A percentile compares a stretch with the other conserved stretches of the same genome.
phyloP scores from a whole-genome alignment of 371 early-diverging fungal species.

The Mortierella sp. region DNA sequence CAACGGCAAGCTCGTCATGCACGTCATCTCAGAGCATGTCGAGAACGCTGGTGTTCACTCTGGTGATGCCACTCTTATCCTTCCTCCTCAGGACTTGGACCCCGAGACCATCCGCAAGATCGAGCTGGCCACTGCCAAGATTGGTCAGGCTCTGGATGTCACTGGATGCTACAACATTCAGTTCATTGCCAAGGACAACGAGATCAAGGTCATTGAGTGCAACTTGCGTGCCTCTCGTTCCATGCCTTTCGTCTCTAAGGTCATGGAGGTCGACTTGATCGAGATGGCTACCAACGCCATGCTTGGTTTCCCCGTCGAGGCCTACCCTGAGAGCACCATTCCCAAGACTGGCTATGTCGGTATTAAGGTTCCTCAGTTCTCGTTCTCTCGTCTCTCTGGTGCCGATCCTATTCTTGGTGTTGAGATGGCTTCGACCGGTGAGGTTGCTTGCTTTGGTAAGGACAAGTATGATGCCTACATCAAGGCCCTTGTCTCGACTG shows the following conservation, averaged over 20 bases:
- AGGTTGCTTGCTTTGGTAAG: slow-evolving; percentile 97
- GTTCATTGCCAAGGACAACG: slow-evolving; percentile 94
- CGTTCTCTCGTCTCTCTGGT: slow-evolving; percentile 92
- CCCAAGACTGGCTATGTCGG: slow-evolving; percentile 78
- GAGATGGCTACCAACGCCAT: slow-evolving; percentile 95
- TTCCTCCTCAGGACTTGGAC: slow-evolving; percentile 93
- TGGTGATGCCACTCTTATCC: slow-evolving; percentile 95
- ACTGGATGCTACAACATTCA: slow-evolving; percentile 99
- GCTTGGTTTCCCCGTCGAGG: slow-evolving; percentile 77
- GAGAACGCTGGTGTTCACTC: slow-evolving; percentile 98
- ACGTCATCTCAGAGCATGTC: slow-evolving; percentile 93
- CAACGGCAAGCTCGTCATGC: slow-evolving; percentile 88
- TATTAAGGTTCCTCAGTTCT: slow-evolving; percentile 97
- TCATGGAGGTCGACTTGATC: slow-evolving; percentile 88
- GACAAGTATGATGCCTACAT: slow-evolving; percentile 97
- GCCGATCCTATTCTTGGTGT: slow-evolving; percentile 97
- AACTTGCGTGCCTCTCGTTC: slow-evolving; percentile 96
- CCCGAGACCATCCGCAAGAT: slow-evolving; percentile 90
- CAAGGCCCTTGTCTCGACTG: slow-evolving; percentile 91
- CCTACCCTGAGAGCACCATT: slow-evolving; percentile 67
- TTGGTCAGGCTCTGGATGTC: slow-evolving; percentile 90
- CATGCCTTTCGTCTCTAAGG: slow-evolving; percentile 96
- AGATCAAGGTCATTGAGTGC: slow-evolving; percentile 97
- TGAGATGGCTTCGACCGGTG: slow-evolving; percentile 99
- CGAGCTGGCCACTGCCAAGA: slow-evolving; percentile 86